Conservation (phyloP, 2,329 filamentous ascomycete genomes). For the Trichophyton schoenleinii region DNA sequence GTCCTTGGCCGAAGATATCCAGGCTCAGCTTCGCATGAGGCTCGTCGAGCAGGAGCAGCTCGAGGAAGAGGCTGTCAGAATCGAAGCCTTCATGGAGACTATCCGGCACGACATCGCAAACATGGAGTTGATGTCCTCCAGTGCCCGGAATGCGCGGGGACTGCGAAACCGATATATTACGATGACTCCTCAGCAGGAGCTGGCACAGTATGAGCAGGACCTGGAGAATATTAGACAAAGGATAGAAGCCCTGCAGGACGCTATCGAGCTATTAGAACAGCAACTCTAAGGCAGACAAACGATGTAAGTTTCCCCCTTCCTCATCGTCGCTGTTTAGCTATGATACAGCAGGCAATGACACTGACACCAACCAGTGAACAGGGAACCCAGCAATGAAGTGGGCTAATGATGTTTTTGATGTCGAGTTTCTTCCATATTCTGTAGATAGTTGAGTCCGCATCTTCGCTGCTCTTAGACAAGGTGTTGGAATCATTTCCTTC, state of each 20-base stretch:
- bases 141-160: not conserved
- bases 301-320: not conserved
- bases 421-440: not conserved
- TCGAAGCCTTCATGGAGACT: not conserved
- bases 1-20: too few species aligned
- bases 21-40: too few species aligned
- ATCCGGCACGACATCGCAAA: not conserved
- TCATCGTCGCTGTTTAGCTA: not conserved
- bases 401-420: not conserved
- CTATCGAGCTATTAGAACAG: not conserved
- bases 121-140: slow-evolving; percentile 2
- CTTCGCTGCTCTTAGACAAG: not conserved
- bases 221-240: not conserved
- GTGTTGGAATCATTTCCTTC: not conserved
- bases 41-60: too few species aligned
- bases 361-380: slow-evolving; percentile 8
- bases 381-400: not conserved
- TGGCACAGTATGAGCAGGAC: not conserved
- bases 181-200: not conserved
- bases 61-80: too few species aligned
- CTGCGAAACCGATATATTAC: not conserved
- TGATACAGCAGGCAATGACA: not conserved
- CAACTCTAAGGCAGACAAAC: not conserved
- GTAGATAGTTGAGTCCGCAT: not conserved
- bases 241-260: not conserved